Conservation (phyloP, 225 moss, liverwort and hornwort genomes). For the Physcomitrium patens region DNA sequence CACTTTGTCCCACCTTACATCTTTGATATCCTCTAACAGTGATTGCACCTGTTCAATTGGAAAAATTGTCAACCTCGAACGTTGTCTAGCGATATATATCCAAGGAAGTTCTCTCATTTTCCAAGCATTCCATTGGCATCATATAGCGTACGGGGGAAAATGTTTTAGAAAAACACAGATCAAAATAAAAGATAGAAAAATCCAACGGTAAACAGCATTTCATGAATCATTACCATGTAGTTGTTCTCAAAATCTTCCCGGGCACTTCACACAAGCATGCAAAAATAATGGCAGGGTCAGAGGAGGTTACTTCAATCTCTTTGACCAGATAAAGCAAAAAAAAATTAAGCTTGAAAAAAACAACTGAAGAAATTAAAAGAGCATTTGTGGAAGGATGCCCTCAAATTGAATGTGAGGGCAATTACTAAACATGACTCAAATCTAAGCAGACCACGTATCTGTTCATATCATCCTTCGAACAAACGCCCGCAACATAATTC, state of each 20-base stretch:
- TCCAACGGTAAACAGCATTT: slow-evolving; percentile 14
- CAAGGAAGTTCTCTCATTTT: slow-evolving; percentile 1
- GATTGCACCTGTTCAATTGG: slow-evolving; percentile 77
- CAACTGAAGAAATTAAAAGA: not conserved
- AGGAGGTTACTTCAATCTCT: slow-evolving; percentile 6
- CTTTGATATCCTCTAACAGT: slow-evolving; percentile 90
- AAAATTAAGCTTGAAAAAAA: not conserved
- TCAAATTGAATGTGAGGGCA: not conserved
- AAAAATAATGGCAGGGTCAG: slow-evolving; percentile 22
- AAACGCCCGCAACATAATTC: slow-evolving; percentile 7
- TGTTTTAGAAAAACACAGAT: too few relatives aligned
- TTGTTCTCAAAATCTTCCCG: slow-evolving; percentile 71
- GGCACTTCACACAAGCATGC: slow-evolving; percentile 44
- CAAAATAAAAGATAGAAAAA: slow-evolving; percentile 1
- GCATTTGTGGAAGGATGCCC: not conserved
- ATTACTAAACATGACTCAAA: not conserved
- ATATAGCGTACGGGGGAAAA: not conserved
- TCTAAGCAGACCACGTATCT: not conserved
- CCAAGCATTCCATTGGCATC: slow-evolving; percentile 3
- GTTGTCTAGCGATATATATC: slow-evolving; percentile 11
- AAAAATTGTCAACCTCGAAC: slow-evolving; percentile 26
- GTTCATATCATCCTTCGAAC: not conserved
- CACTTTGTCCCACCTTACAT: slow-evolving; percentile 96
- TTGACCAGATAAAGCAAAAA: not conserved
- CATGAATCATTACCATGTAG: slow-evolving; percentile 52